phyloP scores from a whole-genome alignment of 1,284 basidiomycete species.

The Acaromyces ingoldii region DNA sequence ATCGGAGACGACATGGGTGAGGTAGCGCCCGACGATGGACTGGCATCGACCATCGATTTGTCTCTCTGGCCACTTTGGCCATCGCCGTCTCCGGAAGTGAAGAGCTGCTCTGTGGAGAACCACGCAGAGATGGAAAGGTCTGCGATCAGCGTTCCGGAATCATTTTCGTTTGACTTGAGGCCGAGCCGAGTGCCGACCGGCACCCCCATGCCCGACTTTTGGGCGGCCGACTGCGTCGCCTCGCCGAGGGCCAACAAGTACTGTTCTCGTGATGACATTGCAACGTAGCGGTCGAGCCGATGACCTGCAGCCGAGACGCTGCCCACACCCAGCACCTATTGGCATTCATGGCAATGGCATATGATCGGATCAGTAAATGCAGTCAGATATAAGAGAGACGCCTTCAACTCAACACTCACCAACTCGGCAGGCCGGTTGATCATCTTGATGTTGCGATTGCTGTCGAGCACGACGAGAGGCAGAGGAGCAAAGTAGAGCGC shows the following conservation, averaged over 20 bases:
- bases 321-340: slow-evolving; percentile 3
- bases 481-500: slow-evolving; percentile 45
- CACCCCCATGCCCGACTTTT: slow-evolving; percentile 25
- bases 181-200: slow-evolving; percentile 23
- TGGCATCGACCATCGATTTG: too few species aligned
- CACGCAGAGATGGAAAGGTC: slow-evolving; percentile 40
- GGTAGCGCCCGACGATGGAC: background rate
- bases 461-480: slow-evolving; percentile 40
- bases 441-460: slow-evolving; percentile 36
- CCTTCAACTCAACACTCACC: background rate
- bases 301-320: slow-evolving; percentile 21
- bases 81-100: slow-evolving; percentile 1
- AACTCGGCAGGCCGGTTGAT: slow-evolving; percentile 41
- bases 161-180: slow-evolving; percentile 25
- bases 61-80: too few species aligned
- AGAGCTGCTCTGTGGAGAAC: slow-evolving; percentile 42
- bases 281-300: slow-evolving; percentile 29
- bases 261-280: slow-evolving; percentile 10
- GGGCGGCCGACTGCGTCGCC: slow-evolving; percentile 9
- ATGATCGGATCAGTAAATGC: background rate
- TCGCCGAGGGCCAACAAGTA: slow-evolving; percentile 31
- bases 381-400: too few species aligned
- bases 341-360: background rate
- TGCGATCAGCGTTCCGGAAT: slow-evolving; percentile 22
- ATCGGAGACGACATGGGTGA: background rate